phyloP scores from a whole-genome alignment of 352 stramenopile genomes.

The Peronospora farinosa region DNA sequence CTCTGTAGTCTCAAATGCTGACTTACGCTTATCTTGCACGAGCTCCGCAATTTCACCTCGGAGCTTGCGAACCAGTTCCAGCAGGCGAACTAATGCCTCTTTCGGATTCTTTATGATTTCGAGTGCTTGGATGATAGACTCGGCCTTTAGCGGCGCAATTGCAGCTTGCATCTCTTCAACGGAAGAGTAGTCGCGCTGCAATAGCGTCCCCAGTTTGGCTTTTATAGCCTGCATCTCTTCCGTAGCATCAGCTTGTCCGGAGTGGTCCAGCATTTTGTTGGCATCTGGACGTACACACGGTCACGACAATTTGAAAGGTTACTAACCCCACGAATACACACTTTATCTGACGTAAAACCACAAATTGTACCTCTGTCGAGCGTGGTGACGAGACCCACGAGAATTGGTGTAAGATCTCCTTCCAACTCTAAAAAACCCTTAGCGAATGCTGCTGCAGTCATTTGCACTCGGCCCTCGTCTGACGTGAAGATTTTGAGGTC shows the following conservation, averaged over 20 bases:
- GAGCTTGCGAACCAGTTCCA: slow-evolving; percentile 74
- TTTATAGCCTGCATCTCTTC: slow-evolving; percentile 81
- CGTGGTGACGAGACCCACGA: slow-evolving; percentile 93
- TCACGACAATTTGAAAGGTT: background rate
- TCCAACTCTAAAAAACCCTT: slow-evolving; percentile 99
- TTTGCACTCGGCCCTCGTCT: slow-evolving; percentile 99
- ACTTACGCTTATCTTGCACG: slow-evolving; percentile 58
- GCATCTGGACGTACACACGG: slow-evolving; percentile 37
- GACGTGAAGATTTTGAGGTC: slow-evolving; percentile 99
- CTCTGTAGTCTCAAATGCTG: background rate
- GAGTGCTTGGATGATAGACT: slow-evolving; percentile 74
- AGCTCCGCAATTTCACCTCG: slow-evolving; percentile 73
- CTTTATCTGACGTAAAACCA: background rate
- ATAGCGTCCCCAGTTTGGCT: slow-evolving; percentile 86
- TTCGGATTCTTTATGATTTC: slow-evolving; percentile 79
- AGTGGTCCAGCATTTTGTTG: slow-evolving; percentile 98
- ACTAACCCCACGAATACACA: background rate
- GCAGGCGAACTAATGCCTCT: slow-evolving; percentile 53
- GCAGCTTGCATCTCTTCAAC: slow-evolving; percentile 57
- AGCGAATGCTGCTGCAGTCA: slow-evolving; percentile 98
- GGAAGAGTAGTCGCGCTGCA: slow-evolving; percentile 77
- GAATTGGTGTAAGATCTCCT: slow-evolving; percentile 97
- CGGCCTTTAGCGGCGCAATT: slow-evolving; percentile 63
- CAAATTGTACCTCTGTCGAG: slow-evolving; percentile 58
- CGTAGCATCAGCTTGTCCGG: slow-evolving; percentile 95